Evolutionary conservation across 1,139 yeast genomes (phyloP), one percentile per base, ranked within the genome.

Genomic region (Arxiozyma heterogenica): DNA sequence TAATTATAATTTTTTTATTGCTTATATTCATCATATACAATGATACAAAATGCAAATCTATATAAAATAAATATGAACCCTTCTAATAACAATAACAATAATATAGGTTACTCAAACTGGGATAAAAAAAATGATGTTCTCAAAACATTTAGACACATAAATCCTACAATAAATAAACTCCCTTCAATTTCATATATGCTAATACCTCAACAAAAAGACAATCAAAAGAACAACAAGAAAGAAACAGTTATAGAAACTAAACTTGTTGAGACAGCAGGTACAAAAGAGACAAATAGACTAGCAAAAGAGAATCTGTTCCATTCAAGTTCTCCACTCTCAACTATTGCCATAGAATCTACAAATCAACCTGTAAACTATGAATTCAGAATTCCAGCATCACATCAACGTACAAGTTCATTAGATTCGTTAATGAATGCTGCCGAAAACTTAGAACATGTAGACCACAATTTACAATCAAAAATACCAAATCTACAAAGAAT

Each of bases 361-460:
- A 18, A 6, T 22, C 45, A 21, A 18, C n/a, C 46, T 4, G 44
- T 22, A 34, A 25, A 43, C 23, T 17, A n/a, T 17, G 22, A 45
- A 25, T 17, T 17, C n/a, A n/a, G 21, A 25, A 20, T 15, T 23
- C 22, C 47, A n/a, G 15, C 18, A 3, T 21, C 22, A 6, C 52
- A 44, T 25, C 23, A 20, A 30, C 48, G 50, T 27, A 23, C 38
- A 18, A 20, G 41, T n/a, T 51, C 53, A 6, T 44, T 51, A 43
- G 51, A 51, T 5, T 51, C 53, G 2, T 46, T 51, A 43, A 47
- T 51, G 53, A 25, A 39, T 41, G 53, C 51, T 3, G 51, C 53
- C 38, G 49, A 46, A 38, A 30, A 46, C 17, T 25, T 6, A 17
- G 41, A 20, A 18, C 8, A 21, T 5, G 4, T 17, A 15, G 23